These are phyloP conservation scores for Echinosophora koreensis DNA, from an alignment of 306 rosid genomes.

Conservation along the genomic window DNA sequence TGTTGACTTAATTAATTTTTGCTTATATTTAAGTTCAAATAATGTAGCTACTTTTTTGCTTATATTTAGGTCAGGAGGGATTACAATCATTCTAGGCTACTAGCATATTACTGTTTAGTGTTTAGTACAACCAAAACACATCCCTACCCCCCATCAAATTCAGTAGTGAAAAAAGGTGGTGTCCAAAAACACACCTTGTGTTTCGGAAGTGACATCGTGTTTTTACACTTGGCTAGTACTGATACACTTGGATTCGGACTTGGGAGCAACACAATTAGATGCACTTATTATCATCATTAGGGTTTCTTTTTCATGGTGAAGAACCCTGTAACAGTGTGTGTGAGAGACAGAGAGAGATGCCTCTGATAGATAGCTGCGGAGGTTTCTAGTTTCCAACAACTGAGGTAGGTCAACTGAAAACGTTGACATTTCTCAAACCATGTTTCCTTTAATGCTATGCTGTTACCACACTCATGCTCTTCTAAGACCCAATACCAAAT, in stretches of 20 bases:
- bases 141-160: too few relatives aligned
- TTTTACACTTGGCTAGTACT: constrained; percentile 31
- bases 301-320: constrained; percentile 35
- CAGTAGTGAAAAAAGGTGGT: too few relatives aligned
- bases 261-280: constrained; percentile 31
- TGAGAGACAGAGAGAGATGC: constrained; percentile 33
- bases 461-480: constrained; percentile 20
- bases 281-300: constrained; percentile 29
- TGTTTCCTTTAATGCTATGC: constrained; percentile 39
- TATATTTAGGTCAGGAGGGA: too few relatives aligned
- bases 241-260: constrained; percentile 21
- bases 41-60: too few relatives aligned
- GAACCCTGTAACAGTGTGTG: constrained; percentile 25
- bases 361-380: constrained; percentile 45
- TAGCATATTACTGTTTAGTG: too few relatives aligned
- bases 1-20: too few relatives aligned
- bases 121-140: too few relatives aligned
- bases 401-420: constrained; percentile 77
- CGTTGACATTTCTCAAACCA: constrained; percentile 57
- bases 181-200: constrained; percentile 22
- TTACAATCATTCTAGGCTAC: too few relatives aligned
- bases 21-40: too few relatives aligned
- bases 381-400: constrained; percentile 53
- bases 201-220: constrained; percentile 34
- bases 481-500: constrained; percentile 21